These are phyloP conservation scores for Paraphoma chrysanthemicola DNA, from an alignment of 2,329 filamentous ascomycete genomes.

Conservation along the genomic window DNA sequence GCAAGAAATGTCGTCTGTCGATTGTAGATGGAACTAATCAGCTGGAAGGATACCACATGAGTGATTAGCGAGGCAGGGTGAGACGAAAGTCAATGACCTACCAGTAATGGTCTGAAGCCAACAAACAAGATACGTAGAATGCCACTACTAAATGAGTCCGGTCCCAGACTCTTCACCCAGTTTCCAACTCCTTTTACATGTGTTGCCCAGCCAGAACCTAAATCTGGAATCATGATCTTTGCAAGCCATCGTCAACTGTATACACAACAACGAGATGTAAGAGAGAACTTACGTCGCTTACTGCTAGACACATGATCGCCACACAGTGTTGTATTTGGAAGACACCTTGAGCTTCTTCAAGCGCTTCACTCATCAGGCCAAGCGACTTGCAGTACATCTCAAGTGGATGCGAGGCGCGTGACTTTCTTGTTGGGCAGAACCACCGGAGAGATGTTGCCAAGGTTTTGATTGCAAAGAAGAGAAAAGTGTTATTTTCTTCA, in stretches of 20 bases:
- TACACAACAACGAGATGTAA: neutral
- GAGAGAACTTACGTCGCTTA: constrained; percentile 7
- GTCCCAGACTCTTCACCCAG: constrained; percentile 6
- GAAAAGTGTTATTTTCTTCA: neutral
- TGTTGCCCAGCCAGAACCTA: constrained; percentile 7
- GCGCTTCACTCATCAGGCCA: constrained; percentile 1
- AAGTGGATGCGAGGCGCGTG: too few species aligned
- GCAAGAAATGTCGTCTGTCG: constrained; percentile 7
- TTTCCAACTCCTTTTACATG: constrained; percentile 9
- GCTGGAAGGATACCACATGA: constrained; percentile 1
- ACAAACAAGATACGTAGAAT: constrained; percentile 6
- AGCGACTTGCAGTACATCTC: constrained; percentile 2
- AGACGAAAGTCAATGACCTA: too few species aligned
- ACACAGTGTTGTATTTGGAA: constrained; percentile 3
- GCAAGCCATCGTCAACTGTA: neutral
- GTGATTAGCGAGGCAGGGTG: constrained; percentile 2
- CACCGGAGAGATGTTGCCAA: too few species aligned
- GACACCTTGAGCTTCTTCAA: constrained; percentile 3
- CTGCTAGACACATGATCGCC: constrained; percentile 11
- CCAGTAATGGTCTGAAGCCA: constrained; percentile 11
- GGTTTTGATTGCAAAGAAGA: neutral
- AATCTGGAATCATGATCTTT: constrained; percentile 6
- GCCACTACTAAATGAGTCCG: constrained; percentile 6
- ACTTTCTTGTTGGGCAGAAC: too few species aligned
- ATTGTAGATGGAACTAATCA: constrained; percentile 4